phyloP scores from a whole-genome alignment of 495 filamentous ascomycete species.

The Penicillium daleae region DNA sequence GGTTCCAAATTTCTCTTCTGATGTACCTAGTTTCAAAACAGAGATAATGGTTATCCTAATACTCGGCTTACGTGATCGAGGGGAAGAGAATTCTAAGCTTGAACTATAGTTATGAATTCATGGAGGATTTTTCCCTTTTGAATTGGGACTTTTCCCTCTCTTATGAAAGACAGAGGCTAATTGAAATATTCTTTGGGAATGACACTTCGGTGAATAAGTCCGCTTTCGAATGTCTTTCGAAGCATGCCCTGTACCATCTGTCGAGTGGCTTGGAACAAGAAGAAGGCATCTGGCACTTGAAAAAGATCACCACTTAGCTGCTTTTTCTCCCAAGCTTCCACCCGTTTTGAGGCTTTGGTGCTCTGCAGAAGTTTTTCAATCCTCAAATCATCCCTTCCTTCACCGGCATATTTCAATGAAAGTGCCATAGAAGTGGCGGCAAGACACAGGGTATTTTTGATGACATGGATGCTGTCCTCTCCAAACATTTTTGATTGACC shows the following conservation, averaged over 20 bases:
- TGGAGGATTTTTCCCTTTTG: background rate
- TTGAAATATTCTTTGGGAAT: background rate
- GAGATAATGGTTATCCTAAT: background rate
- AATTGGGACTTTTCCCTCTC: background rate
- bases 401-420: background rate
- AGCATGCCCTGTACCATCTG: background rate
- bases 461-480: conserved; percentile 2
- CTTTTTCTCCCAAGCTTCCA: background rate
- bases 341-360: background rate
- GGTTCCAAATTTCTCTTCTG: too few relatives aligned
- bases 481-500: conserved; percentile 2
- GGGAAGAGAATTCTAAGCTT: background rate
- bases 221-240: background rate
- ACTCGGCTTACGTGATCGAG: background rate
- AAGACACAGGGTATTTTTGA: background rate
- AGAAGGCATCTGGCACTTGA: background rate
- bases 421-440: background rate
- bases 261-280: background rate
- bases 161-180: conserved; percentile 1
- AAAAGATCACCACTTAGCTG: background rate
- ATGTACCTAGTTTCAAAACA: too few relatives aligned
- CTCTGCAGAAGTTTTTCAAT: background rate
- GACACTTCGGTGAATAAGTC: background rate
- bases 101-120: background rate
- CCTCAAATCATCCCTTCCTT: background rate